Conservation (phyloP, 257 asterid species). For the Echium plantagineum region DNA sequence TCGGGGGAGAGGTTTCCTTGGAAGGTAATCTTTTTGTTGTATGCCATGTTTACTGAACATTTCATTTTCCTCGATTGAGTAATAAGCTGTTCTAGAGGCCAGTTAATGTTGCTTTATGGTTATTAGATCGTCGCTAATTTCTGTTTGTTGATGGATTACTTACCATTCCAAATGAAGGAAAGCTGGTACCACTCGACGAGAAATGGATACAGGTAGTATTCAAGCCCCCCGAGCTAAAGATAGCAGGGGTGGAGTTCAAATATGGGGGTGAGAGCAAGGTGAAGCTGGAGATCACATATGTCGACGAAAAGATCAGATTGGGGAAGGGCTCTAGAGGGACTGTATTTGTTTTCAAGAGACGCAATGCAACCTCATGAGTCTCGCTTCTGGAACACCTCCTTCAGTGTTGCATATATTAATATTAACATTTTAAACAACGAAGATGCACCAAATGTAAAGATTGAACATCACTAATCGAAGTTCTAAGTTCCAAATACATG, state of each 20-base stretch:
- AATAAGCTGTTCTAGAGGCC: no score
- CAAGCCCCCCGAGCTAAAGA: slow-evolving; percentile 65
- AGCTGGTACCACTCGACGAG: slow-evolving; percentile 54
- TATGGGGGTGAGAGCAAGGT: slow-evolving; percentile 93
- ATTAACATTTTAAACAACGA: no score
- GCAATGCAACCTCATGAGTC: slow-evolving; percentile 9
- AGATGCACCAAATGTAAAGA: no score
- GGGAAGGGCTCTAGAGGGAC: slow-evolving; percentile 95
- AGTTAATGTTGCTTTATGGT: no score
- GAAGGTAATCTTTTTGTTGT: slow-evolving; percentile 27
- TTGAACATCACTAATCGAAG: no score
- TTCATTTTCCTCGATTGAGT: no score
- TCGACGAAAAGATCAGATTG: slow-evolving; percentile 69
- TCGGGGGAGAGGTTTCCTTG: slow-evolving; percentile 78
- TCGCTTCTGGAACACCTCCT: not conserved
- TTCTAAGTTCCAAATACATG: no score
- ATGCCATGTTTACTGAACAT: no score
- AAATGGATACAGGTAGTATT: slow-evolving; percentile 85
- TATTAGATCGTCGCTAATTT: no score
- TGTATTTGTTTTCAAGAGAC: slow-evolving; percentile 60
- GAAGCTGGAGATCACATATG: slow-evolving; percentile 70
- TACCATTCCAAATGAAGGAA: slow-evolving; percentile 35
- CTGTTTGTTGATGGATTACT: not conserved
- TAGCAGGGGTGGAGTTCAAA: slow-evolving; percentile 52
- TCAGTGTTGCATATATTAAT: not conserved